These are phyloP conservation scores for Maudiozyma turicensis DNA, from an alignment of 805 yeast genomes.

Conservation along the genomic window DNA sequence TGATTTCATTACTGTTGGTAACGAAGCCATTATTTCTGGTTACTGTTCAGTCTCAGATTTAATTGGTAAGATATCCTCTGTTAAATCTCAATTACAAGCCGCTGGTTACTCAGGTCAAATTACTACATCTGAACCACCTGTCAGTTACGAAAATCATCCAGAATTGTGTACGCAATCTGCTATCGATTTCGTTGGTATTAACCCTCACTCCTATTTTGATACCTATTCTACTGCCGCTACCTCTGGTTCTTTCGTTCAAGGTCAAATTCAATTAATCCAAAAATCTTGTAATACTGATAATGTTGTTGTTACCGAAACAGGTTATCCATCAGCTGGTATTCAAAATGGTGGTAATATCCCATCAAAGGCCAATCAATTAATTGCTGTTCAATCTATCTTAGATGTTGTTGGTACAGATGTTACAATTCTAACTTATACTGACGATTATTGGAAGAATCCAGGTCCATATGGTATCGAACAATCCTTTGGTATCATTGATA, in stretches of 20 bases:
- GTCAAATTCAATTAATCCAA: constrained; percentile 49
- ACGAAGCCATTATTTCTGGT: constrained; percentile 69
- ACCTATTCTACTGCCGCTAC: constrained; percentile 46
- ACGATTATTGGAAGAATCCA: constrained; percentile 82
- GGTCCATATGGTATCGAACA: constrained; percentile 83
- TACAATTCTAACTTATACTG: constrained; percentile 67
- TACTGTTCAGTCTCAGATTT: constrained; percentile 55
- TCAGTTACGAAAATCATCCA: constrained; percentile 52
- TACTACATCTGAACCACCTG: constrained; percentile 90
- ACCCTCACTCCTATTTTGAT: constrained; percentile 82
- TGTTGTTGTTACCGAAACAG: constrained; percentile 73
- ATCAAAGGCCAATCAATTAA: constrained; percentile 53
- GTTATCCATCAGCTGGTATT: constrained; percentile 72
- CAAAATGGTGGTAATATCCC: constrained; percentile 71
- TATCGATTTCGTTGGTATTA: constrained; percentile 77
- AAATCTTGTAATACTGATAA: constrained; percentile 44
- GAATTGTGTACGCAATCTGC: constrained; percentile 57
- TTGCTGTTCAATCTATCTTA: constrained; percentile 58
- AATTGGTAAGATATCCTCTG: constrained; percentile 51
- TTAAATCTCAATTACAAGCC: constrained; percentile 43
- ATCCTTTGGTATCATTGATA: constrained; percentile 58
- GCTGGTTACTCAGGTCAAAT: constrained; percentile 74
- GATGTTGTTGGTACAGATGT: constrained; percentile 47
- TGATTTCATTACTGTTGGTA: constrained; percentile 73
- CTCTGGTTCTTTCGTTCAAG: constrained; percentile 62